Percentiles rank a stretch among this genome's conserved stretches.
Conservation (phyloP, 2,329 filamentous ascomycete genomes). For the Arthrobotrys musiformis region DNA sequence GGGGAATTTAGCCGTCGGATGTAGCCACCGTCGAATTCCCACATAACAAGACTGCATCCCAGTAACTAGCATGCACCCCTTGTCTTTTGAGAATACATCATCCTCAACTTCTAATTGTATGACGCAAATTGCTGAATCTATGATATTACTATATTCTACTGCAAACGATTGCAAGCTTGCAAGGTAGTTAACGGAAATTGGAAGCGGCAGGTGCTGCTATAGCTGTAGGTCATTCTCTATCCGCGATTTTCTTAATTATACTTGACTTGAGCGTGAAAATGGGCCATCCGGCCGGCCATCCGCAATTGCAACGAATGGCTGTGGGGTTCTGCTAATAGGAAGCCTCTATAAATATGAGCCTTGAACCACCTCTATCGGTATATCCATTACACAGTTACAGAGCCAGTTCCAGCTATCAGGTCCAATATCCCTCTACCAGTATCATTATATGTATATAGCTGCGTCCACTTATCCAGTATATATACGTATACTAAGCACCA, state of each 20-base stretch:
- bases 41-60: neutral
- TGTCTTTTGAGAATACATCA: slow-evolving; percentile 7
- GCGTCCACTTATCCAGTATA: too few species aligned
- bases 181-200: neutral
- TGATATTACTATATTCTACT: neutral
- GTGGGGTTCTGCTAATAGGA: neutral
- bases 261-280: too few species aligned
- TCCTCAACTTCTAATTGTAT: neutral
- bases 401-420: neutral
- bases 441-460: neutral
- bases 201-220: too few species aligned
- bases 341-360: slow-evolving; percentile 9
- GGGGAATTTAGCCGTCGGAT: slow-evolving; percentile 55
- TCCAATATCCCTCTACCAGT: neutral
- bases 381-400: neutral
- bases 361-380: neutral
- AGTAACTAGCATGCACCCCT: neutral
- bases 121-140: neutral
- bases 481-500: neutral
- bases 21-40: slow-evolving; percentile 42
- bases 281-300: too few species aligned
- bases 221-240: neutral
- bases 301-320: too few species aligned
- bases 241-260: neutral
- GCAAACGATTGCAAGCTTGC: too few species aligned